phyloP scores from a whole-genome alignment of 2,329 filamentous ascomycete species.

The Cladosporium cucumerinum region DNA sequence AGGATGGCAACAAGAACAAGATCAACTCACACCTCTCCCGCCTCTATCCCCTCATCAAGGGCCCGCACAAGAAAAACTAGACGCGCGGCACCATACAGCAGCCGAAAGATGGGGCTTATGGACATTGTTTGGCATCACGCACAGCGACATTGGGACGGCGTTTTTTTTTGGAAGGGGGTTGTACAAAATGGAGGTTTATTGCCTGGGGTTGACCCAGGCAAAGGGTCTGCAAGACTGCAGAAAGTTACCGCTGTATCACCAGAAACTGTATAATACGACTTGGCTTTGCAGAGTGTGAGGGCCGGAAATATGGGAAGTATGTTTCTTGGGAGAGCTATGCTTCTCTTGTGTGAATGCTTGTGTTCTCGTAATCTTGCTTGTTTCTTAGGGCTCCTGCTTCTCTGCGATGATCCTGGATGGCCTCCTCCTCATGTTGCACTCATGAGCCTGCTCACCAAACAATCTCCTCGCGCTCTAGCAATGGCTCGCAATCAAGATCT shows the following conservation, averaged over 20 bases:
- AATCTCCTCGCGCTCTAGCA: not conserved
- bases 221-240: not conserved
- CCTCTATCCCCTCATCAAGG: slow-evolving; percentile 69
- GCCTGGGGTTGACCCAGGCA: not conserved
- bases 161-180: slow-evolving; percentile 10
- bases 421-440: not conserved
- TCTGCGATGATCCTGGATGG: not conserved
- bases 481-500: not conserved
- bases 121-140: slow-evolving; percentile 5
- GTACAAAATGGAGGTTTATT: slow-evolving; percentile 9
- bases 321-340: not conserved
- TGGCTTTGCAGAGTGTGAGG: not conserved
- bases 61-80: slow-evolving; percentile 65
- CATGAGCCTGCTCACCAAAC: not conserved
- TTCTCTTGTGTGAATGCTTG: not conserved
- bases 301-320: not conserved
- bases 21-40: slow-evolving; percentile 91
- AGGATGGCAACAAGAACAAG: slow-evolving; percentile 62
- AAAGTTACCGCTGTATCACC: not conserved
- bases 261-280: slow-evolving; percentile 6
- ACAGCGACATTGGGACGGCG: slow-evolving; percentile 14
- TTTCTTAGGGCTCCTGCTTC: not conserved
- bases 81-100: not conserved
- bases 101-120: not conserved
- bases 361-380: not conserved